phyloP scores from a whole-genome alignment of 805 yeast species.

The Groenewaldozyma salmanticensis region DNA sequence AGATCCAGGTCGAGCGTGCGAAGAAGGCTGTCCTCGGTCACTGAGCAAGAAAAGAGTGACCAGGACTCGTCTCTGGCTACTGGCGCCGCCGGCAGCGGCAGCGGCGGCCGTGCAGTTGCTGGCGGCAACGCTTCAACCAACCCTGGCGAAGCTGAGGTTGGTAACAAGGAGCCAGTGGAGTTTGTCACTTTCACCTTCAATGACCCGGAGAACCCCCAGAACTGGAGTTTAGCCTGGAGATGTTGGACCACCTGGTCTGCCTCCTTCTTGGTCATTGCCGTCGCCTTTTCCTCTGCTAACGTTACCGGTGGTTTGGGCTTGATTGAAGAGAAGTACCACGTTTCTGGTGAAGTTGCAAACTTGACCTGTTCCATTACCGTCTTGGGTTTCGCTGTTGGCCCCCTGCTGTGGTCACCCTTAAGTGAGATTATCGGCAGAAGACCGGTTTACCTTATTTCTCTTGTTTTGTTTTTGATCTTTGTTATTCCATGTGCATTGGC shows the following conservation, averaged over 20 bases:
- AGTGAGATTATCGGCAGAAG: slow-evolving; percentile 80
- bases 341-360: slow-evolving; percentile 68
- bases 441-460: slow-evolving; percentile 70
- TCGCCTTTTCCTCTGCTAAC: slow-evolving; percentile 89
- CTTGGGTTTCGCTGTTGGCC: slow-evolving; percentile 79
- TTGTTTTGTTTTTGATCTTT: slow-evolving; percentile 64
- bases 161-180: slow-evolving; percentile 7
- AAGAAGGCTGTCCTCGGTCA: slow-evolving; percentile 33
- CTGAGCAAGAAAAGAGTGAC: too few species aligned
- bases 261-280: slow-evolving; percentile 69
- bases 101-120: neutral
- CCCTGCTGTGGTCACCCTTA: slow-evolving; percentile 81
- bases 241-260: slow-evolving; percentile 48
- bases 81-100: neutral
- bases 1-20: slow-evolving; percentile 36
- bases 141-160: slow-evolving; percentile 2
- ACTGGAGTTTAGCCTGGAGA: slow-evolving; percentile 48
- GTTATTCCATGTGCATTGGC: slow-evolving; percentile 83
- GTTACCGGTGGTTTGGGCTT: slow-evolving; percentile 77
- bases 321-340: slow-evolving; percentile 55
- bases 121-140: too few species aligned
- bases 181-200: slow-evolving; percentile 71
- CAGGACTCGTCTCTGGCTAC: neutral
- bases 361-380: slow-evolving; percentile 82
- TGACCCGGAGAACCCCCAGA: slow-evolving; percentile 87